phyloP scores from a whole-genome alignment of 73 alveolate genomes.

The Symbiodinium natans region DNA sequence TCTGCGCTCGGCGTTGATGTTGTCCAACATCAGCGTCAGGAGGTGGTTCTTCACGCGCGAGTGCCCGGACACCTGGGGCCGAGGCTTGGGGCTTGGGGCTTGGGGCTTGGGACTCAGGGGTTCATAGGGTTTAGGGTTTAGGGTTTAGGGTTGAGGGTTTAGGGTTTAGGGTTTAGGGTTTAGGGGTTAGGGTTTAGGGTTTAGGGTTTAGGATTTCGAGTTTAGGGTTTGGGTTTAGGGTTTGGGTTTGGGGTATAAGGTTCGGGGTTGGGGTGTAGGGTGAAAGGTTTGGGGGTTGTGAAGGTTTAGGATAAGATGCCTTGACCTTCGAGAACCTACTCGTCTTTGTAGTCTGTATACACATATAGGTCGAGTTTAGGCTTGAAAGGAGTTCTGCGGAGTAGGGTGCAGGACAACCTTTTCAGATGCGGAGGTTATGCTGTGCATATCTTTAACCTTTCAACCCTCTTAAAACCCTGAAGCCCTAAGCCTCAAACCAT shows the following conservation, averaged over 20 bases:
- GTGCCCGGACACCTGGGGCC: constrained; percentile 82
- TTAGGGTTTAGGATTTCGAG: background rate
- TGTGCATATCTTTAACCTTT: too few species aligned
- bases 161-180: background rate
- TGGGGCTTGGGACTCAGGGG: background rate
- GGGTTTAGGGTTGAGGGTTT: background rate
- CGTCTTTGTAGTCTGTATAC: too few species aligned
- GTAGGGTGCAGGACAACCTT: too few species aligned
- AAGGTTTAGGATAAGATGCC: too few species aligned
- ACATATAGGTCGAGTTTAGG: too few species aligned
- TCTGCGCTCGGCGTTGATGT: constrained; percentile 95
- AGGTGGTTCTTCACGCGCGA: constrained; percentile 91
- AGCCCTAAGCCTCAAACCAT: too few species aligned
- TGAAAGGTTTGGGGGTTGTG: background rate
- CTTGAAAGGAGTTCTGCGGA: too few species aligned
- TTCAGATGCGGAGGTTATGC: too few species aligned
- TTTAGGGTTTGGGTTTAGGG: background rate
- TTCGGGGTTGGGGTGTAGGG: background rate
- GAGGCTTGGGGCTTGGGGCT: background rate
- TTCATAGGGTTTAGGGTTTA: background rate
- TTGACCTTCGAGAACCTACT: too few species aligned
- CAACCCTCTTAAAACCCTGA: too few species aligned
- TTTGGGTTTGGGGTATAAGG: too few species aligned
- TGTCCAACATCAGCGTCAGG: constrained; percentile 80
- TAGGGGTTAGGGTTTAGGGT: background rate